A percentile compares a stretch with the other conserved stretches of the same genome.
Conservation (phyloP, 75 land plant species). For the Pinus taeda region DNA sequence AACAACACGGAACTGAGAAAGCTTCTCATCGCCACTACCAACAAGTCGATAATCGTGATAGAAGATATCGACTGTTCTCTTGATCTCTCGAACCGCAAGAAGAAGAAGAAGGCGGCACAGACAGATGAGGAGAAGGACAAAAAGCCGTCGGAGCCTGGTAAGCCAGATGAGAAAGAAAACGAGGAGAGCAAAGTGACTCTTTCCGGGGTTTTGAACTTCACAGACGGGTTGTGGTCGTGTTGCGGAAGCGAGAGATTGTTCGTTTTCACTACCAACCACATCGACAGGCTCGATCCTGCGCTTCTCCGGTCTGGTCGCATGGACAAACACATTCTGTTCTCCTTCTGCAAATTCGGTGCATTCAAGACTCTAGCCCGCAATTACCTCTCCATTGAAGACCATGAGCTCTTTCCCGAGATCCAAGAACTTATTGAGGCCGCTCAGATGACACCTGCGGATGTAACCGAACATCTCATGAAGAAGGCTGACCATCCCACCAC, state of each 20-base stretch:
- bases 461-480: slow-evolving; percentile 31
- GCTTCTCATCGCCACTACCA: neutral
- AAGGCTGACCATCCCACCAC: neutral
- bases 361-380: slow-evolving; percentile 24
- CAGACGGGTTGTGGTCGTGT: too few relatives aligned
- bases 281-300: too few relatives aligned
- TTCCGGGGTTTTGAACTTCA: too few relatives aligned
- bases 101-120: slow-evolving; percentile 7
- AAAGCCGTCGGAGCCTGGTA: too few relatives aligned
- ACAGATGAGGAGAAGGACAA: too few relatives aligned
- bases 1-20: slow-evolving; percentile 30
- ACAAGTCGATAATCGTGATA: too few relatives aligned
- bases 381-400: slow-evolving; percentile 25
- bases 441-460: slow-evolving; percentile 52
- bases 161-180: neutral
- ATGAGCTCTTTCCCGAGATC: neutral
- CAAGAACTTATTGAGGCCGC: slow-evolving; percentile 15
- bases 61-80: too few relatives aligned
- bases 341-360: slow-evolving; percentile 1
- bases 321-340: too few relatives aligned
- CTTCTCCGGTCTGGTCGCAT: too few relatives aligned
- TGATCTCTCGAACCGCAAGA: neutral
- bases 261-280: too few relatives aligned
- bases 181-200: neutral
- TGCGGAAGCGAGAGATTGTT: too few relatives aligned